Evolutionary conservation across 2,329 filamentous ascomycete genomes (phyloP).

Genomic region (Emmonsiellopsis sp.): DNA sequence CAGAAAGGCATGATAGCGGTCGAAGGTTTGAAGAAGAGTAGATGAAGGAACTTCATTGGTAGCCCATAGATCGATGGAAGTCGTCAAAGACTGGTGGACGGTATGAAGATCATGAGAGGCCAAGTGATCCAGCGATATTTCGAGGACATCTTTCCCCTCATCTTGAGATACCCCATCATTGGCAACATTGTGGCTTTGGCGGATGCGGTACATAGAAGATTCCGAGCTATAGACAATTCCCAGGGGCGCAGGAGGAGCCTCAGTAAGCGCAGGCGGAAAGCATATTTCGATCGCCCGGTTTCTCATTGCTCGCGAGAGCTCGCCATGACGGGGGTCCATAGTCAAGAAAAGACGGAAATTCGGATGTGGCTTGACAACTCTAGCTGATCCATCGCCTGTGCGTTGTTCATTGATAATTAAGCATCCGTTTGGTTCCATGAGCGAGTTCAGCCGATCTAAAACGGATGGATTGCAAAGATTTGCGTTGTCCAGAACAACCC

Average conservation of each 20-base stretch:
- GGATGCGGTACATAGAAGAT: constrained; percentile 30
- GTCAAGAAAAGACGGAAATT: constrained; percentile 91
- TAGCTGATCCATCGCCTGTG: constrained; percentile 67
- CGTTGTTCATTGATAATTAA: constrained; percentile 92
- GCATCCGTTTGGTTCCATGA: constrained; percentile 81
- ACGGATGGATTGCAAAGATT: constrained; percentile 95
- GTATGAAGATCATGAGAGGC: constrained; percentile 24
- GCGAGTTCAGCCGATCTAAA: constrained; percentile 83
- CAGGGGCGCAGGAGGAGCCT: constrained; percentile 7
- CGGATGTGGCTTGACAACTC: constrained; percentile 69
- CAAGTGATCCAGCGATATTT: constrained; percentile 29
- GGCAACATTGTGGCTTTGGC: constrained; percentile 22
- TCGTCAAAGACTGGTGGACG: constrained; percentile 21
- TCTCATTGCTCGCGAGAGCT: constrained; percentile 91
- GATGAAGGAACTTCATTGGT: not conserved
- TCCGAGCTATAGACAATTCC: constrained; percentile 29
- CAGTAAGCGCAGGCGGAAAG: constrained; percentile 43
- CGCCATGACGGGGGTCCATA: constrained; percentile 82
- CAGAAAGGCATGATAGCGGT: constrained; percentile 22
- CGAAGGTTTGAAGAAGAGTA: constrained; percentile 14
- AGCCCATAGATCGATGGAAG: constrained; percentile 12
- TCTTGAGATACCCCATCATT: constrained; percentile 7
- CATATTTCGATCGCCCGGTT: constrained; percentile 90
- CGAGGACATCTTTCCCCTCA: constrained; percentile 14
- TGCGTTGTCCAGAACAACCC: constrained; percentile 93